Percentiles rank a stretch among this genome's conserved stretches.
Conservation (phyloP, 805 yeast genomes). For the Candida ipomoeae region DNA sequence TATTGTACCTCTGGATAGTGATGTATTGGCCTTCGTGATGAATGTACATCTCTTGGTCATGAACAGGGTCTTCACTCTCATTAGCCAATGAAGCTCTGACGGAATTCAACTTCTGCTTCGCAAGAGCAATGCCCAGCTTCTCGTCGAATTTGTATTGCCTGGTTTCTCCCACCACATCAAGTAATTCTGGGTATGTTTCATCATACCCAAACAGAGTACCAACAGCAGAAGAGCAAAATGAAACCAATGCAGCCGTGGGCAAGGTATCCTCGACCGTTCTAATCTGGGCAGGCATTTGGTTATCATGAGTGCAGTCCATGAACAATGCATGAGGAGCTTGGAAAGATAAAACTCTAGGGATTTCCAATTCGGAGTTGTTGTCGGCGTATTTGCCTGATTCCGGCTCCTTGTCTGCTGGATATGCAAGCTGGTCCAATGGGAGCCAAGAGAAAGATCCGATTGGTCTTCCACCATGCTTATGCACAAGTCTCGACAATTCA, state of each 20-base stretch:
- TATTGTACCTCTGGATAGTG: slow-evolving; percentile 82
- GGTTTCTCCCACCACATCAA: slow-evolving; percentile 76
- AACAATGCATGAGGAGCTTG: slow-evolving; percentile 89
- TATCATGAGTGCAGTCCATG: slow-evolving; percentile 98
- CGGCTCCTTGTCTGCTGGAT: slow-evolving; percentile 51
- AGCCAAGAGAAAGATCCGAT: slow-evolving; percentile 85
- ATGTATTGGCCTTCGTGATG: slow-evolving; percentile 92
- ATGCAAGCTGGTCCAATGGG: slow-evolving; percentile 70
- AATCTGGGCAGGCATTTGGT: slow-evolving; percentile 82
- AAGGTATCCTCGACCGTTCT: slow-evolving; percentile 92
- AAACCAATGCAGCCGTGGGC: slow-evolving; percentile 91
- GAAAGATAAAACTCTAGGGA: slow-evolving; percentile 61
- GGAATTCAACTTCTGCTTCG: slow-evolving; percentile 57
- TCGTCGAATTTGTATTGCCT: slow-evolving; percentile 53
- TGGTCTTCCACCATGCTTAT: slow-evolving; percentile 92
- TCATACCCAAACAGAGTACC: slow-evolving; percentile 95
- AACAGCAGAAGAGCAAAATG: slow-evolving; percentile 88
- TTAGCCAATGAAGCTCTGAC: slow-evolving; percentile 56
- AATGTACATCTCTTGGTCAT: slow-evolving; percentile 80
- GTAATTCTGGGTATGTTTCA: slow-evolving; percentile 78
- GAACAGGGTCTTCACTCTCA: slow-evolving; percentile 51
- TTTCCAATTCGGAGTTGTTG: slow-evolving; percentile 57
- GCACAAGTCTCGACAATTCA: slow-evolving; percentile 81
- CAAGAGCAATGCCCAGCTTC: slow-evolving; percentile 64
- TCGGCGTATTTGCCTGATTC: slow-evolving; percentile 20